Evolutionary conservation across 805 yeast genomes (phyloP).

Genomic region (Hanseniaspora lindneri): DNA sequence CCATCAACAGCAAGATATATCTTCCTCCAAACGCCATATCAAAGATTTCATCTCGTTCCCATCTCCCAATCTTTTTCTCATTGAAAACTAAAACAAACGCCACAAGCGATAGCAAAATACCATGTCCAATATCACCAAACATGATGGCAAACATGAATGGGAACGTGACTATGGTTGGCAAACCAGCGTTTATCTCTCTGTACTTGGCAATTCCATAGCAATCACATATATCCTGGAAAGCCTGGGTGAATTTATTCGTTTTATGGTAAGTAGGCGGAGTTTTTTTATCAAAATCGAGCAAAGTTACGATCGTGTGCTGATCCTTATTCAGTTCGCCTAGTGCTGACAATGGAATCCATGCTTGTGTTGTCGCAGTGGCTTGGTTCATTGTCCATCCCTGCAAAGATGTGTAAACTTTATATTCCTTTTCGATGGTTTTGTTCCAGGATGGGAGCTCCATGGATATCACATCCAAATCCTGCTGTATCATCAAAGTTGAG

Average conservation of each 20-base stretch:
- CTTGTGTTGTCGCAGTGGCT: slow-evolving; percentile 58
- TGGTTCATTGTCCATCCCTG: slow-evolving; percentile 29
- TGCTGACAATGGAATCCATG: slow-evolving; percentile 58
- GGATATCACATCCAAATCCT: slow-evolving; percentile 55
- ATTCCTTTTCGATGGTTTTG: slow-evolving; percentile 42
- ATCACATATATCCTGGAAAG: slow-evolving; percentile 59
- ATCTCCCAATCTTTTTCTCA: slow-evolving; percentile 40
- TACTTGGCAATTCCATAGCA: slow-evolving; percentile 71
- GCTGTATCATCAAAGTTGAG: slow-evolving; percentile 43
- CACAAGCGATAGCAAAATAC: slow-evolving; percentile 47
- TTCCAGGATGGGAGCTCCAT: slow-evolving; percentile 53
- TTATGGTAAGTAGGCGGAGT: slow-evolving; percentile 62
- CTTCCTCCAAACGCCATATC: slow-evolving; percentile 69
- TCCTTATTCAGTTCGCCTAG: slow-evolving; percentile 35
- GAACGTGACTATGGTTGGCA: slow-evolving; percentile 62
- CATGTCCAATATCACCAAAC: slow-evolving; percentile 78
- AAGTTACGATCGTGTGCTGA: slow-evolving; percentile 37
- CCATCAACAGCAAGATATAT: slow-evolving; percentile 59
- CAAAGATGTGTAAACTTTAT: slow-evolving; percentile 45
- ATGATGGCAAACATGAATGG: slow-evolving; percentile 75
- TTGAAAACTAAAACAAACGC: slow-evolving; percentile 44
- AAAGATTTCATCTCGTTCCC: slow-evolving; percentile 60
- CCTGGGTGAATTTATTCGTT: slow-evolving; percentile 56
- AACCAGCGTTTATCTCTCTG: slow-evolving; percentile 63
- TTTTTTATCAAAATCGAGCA: slow-evolving; percentile 46